These are phyloP conservation scores for Diddensiella caesifluorescens DNA, from an alignment of 805 yeast genomes.

Conservation along the genomic window DNA sequence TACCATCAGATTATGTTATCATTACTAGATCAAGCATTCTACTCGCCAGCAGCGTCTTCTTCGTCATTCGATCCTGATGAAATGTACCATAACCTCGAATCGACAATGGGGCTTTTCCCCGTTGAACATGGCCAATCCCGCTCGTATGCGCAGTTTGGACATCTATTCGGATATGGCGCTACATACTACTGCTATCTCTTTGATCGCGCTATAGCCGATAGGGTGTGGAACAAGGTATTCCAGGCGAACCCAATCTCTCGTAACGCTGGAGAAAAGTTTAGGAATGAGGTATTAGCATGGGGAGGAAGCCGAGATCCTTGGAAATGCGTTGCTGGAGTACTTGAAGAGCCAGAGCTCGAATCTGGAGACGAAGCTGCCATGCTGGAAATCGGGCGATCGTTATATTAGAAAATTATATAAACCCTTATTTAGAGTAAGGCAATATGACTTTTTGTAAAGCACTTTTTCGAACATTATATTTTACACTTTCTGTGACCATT, in stretches of 20 bases:
- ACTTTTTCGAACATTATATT: no score
- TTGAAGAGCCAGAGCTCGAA: conserved; percentile 55
- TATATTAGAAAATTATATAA: neutral
- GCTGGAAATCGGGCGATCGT: conserved; percentile 16
- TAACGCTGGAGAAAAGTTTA: conserved; percentile 70
- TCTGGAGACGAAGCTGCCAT: conserved; percentile 71
- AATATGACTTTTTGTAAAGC: no score
- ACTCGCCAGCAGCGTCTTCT: conserved; percentile 36
- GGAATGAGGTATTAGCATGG: conserved; percentile 71
- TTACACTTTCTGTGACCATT: no score
- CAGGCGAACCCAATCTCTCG: conserved; percentile 62
- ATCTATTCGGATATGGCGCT: conserved; percentile 87
- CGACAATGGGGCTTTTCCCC: conserved; percentile 53
- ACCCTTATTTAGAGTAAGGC: no score
- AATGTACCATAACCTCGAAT: conserved; percentile 64
- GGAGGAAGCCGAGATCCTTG: conserved; percentile 93
- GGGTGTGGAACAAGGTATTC: conserved; percentile 74
- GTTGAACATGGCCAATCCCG: conserved; percentile 53
- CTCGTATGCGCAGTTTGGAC: conserved; percentile 95
- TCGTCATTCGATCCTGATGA: conserved; percentile 49
- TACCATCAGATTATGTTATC: conserved; percentile 90
- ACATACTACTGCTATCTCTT: conserved; percentile 87
- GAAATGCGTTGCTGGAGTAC: conserved; percentile 73
- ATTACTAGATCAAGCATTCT: conserved; percentile 75
- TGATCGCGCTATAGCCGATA: conserved; percentile 88